Evolutionary conservation across 176 grass and related monocot species (phyloP).

Genomic region (Elymus sibiricus): DNA sequence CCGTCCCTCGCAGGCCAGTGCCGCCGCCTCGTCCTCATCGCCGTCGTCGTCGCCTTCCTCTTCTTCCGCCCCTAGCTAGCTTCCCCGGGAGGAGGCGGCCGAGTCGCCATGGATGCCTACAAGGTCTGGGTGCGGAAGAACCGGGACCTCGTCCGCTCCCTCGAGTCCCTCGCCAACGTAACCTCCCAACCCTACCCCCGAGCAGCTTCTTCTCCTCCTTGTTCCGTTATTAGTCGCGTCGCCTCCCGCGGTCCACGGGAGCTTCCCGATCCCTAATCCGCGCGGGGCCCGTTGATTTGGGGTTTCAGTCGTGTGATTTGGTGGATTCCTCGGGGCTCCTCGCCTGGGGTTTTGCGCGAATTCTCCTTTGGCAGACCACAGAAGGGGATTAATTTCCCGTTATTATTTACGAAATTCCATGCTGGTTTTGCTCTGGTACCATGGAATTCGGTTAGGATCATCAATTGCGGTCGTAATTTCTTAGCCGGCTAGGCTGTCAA

Average conservation of each 20-base stretch:
- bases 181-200: not conserved
- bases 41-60: not conserved
- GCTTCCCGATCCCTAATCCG: not conserved
- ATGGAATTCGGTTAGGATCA: not conserved
- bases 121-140: conserved; percentile 91
- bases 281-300: not conserved
- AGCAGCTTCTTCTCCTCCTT: not conserved
- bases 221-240: not conserved
- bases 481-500: not conserved
- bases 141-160: conserved; percentile 82
- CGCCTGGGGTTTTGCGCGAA: not conserved
- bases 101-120: conserved; percentile 75
- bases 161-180: conserved; percentile 96
- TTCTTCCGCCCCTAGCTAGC: not conserved
- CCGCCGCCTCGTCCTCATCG: not conserved
- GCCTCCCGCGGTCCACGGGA: not conserved
- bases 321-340: not conserved
- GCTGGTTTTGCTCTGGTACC: not conserved
- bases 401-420: not conserved
- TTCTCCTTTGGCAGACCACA: not conserved
- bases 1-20: not conserved
- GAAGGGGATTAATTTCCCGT: not conserved
- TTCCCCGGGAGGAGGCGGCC: not conserved
- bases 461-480: not conserved
- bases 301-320: not conserved